Percentiles rank a stretch among this genome's conserved stretches.
phyloP scores from a whole-genome alignment of 2,329 filamentous ascomycete genomes.

The Aureobasidium leucospermi region DNA sequence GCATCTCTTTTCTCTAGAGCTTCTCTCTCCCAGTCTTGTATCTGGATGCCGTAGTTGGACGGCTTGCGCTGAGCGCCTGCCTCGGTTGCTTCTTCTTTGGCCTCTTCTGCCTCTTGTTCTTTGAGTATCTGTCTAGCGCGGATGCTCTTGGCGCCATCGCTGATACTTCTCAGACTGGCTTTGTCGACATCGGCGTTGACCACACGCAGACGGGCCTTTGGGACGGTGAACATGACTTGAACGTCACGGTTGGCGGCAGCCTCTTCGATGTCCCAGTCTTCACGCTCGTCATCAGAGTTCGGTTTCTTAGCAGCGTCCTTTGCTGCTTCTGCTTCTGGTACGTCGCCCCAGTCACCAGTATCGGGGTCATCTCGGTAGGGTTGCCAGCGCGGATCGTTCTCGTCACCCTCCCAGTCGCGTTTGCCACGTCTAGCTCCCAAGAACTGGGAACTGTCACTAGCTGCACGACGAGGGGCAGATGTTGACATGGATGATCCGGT shows the following conservation, averaged over 20 bases:
- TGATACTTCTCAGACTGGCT: constrained; percentile 29
- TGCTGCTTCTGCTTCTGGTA: not conserved
- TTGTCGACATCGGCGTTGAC: constrained; percentile 65
- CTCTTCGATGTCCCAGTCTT: constrained; percentile 45
- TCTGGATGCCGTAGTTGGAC: constrained; percentile 7
- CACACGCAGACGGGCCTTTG: constrained; percentile 76
- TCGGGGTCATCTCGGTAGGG: constrained; percentile 28
- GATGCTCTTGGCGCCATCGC: constrained; percentile 21
- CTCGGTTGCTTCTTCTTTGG: not conserved
- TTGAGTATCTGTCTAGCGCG: not conserved
- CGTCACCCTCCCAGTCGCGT: constrained; percentile 29
- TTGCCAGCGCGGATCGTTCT: constrained; percentile 18
- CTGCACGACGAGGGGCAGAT: constrained; percentile 33
- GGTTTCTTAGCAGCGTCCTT: not conserved
- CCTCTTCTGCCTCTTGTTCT: not conserved
- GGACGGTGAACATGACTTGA: constrained; percentile 82
- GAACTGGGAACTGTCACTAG: constrained; percentile 36
- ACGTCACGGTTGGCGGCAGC: constrained; percentile 41
- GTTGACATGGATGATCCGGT: constrained; percentile 1
- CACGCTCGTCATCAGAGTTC: constrained; percentile 26
- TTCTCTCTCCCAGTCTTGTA: constrained; percentile 12
- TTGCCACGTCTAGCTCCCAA: constrained; percentile 36
- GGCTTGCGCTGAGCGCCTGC: constrained; percentile 3
- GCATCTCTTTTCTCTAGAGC: constrained; percentile 9
- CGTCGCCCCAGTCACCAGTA: constrained; percentile 30